These are phyloP conservation scores for Rhodofomes roseus DNA, from an alignment of 1,284 basidiomycete species.

Conservation along the genomic window DNA sequence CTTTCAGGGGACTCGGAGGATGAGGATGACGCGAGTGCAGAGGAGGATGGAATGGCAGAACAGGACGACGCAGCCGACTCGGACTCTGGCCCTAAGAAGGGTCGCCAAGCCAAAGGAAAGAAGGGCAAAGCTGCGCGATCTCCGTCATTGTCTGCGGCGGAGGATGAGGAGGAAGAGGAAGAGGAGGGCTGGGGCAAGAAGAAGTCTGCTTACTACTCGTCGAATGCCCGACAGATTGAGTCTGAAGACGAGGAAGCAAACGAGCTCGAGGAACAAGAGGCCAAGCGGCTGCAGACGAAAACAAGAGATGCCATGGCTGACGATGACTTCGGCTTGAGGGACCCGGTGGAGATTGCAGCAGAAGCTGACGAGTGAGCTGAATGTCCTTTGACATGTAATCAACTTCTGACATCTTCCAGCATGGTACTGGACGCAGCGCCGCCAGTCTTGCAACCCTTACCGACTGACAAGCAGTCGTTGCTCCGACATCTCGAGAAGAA, in stretches of 20 bases:
- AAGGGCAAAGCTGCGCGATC: conserved; percentile 20
- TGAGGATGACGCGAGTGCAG: too few relatives aligned
- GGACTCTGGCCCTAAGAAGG: conserved; percentile 36
- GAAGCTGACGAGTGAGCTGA: conserved; percentile 41
- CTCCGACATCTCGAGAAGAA: conserved; percentile 77
- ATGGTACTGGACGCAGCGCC: conserved; percentile 33
- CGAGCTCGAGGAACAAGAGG: conserved; percentile 88
- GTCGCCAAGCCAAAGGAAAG: conserved; percentile 33
- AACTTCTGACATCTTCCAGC: conserved; percentile 15
- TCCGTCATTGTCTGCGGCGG: conserved; percentile 24
- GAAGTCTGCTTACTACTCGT: conserved; percentile 80
- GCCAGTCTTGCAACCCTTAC: conserved; percentile 30
- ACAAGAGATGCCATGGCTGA: conserved; percentile 70
- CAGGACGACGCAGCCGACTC: conserved; percentile 40
- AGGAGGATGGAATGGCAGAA: conserved; percentile 36
- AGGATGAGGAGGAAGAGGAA: conserved; percentile 47
- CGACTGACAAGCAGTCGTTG: conserved; percentile 59
- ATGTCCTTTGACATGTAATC: conserved; percentile 1
- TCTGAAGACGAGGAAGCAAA: conserved; percentile 85
- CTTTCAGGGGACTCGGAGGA: conserved; percentile 41
- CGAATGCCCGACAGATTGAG: conserved; percentile 75
- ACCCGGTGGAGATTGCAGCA: conserved; percentile 44
- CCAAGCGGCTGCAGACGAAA: conserved; percentile 76
- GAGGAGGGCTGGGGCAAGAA: conserved; percentile 78
- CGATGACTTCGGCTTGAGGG: conserved; percentile 84